phyloP scores from a whole-genome alignment of 1,284 basidiomycete genomes.

The Leucoagaricus sp. region DNA sequence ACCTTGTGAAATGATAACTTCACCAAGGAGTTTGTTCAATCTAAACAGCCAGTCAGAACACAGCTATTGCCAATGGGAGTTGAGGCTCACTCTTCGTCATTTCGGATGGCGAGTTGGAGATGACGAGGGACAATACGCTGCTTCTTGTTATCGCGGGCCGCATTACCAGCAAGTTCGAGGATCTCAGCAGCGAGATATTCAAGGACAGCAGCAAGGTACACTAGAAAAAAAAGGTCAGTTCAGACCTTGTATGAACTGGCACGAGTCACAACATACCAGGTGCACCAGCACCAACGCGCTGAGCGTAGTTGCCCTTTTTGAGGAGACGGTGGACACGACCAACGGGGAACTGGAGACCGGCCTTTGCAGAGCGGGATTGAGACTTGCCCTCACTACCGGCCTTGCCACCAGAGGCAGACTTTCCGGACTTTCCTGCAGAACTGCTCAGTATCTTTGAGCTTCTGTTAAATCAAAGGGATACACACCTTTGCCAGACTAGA shows the following conservation, averaged over 20 bases:
- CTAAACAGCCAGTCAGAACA: conserved; percentile 29
- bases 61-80: not conserved
- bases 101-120: conserved; percentile 86
- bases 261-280: conserved; percentile 54
- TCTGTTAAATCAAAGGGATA: not conserved
- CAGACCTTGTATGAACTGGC: not conserved
- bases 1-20: conserved; percentile 90
- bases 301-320: conserved; percentile 56
- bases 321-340: conserved; percentile 84
- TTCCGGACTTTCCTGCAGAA: conserved; percentile 51
- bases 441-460: not conserved
- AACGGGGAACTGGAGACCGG: conserved; percentile 62
- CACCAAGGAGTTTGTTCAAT: conserved; percentile 72
- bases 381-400: conserved; percentile 56
- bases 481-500: conserved; percentile 52
- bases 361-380: conserved; percentile 73
- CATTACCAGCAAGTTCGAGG: conserved; percentile 88
- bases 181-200: conserved; percentile 90
- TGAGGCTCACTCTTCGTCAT: conserved; percentile 77
- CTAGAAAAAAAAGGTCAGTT: conserved; percentile 35
- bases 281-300: conserved; percentile 66
- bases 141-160: conserved; percentile 83
- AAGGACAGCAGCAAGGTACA: conserved; percentile 77
- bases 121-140: conserved; percentile 90
- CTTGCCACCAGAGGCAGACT: conserved; percentile 60